phyloP scores from a whole-genome alignment of 208 protist genomes.

The Leishmania gerbilli region DNA sequence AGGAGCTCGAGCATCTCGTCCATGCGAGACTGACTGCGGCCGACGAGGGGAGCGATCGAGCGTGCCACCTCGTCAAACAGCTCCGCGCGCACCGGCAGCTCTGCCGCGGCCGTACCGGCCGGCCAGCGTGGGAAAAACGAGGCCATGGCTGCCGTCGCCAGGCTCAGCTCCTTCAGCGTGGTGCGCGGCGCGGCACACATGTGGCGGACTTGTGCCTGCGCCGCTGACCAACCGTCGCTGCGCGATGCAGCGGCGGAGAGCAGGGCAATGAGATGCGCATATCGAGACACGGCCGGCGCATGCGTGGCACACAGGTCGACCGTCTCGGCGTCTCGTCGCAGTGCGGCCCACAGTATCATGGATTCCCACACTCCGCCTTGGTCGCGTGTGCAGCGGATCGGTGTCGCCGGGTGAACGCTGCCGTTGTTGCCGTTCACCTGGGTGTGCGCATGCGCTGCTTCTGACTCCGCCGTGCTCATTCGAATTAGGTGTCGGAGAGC shows the following conservation, averaged over 20 bases:
- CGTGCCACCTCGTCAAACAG: constrained; percentile 9
- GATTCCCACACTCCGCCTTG: constrained; percentile 33
- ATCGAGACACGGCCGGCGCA: constrained; percentile 32
- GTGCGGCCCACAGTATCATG: constrained; percentile 39
- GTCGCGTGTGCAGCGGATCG: constrained; percentile 19
- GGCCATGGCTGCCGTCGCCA: constrained; percentile 28
- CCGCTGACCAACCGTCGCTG: constrained; percentile 2
- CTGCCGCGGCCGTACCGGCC: not conserved
- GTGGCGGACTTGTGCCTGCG: constrained; percentile 7
- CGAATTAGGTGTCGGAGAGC: constrained; percentile 21
- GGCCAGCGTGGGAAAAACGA: constrained; percentile 5
- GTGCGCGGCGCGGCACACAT: constrained; percentile 18
- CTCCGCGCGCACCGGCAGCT: constrained; percentile 3
- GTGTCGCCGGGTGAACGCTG: not conserved
- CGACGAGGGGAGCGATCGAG: constrained; percentile 13
- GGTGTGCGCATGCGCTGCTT: not conserved
- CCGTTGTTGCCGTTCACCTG: not conserved
- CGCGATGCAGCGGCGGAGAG: constrained; percentile 15
- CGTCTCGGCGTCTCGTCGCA: constrained; percentile 21
- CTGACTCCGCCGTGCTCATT: not conserved
- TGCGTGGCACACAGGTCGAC: constrained; percentile 32
- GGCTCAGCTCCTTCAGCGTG: constrained; percentile 40
- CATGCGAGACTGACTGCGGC: constrained; percentile 22
- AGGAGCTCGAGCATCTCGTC: constrained; percentile 32
- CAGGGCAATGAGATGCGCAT: constrained; percentile 39